Conservation (phyloP, 1,284 basidiomycete genomes). For the Apiotrichum gamsii region DNA sequence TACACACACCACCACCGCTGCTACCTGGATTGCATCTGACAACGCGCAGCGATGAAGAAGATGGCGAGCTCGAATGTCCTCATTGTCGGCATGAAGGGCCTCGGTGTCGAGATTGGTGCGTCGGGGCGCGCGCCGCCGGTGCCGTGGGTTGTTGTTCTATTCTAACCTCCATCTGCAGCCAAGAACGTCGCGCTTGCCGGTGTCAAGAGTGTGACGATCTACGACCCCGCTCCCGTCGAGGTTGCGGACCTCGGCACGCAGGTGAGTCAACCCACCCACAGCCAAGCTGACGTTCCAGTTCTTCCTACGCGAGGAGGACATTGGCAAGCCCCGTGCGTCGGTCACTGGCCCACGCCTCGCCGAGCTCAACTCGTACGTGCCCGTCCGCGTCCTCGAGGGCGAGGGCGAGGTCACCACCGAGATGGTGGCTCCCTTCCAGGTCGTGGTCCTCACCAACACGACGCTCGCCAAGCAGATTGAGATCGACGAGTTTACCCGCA, state of each 20-base stretch:
- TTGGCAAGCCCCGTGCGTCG: constrained; percentile 80
- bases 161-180: too few species aligned
- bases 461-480: constrained; percentile 78
- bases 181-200: constrained; percentile 95
- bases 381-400: constrained; percentile 73
- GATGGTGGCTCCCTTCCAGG: constrained; percentile 79
- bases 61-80: constrained; percentile 97
- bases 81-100: constrained; percentile 84
- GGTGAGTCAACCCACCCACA: constrained; percentile 49
- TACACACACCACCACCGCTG: too few species aligned
- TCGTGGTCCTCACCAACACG: constrained; percentile 79
- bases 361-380: constrained; percentile 95
- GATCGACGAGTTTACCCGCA: constrained; percentile 89
- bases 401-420: constrained; percentile 69
- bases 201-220: constrained; percentile 95
- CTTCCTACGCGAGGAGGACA: constrained; percentile 82
- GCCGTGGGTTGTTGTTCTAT: too few species aligned
- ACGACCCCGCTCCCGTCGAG: constrained; percentile 82
- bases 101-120: constrained; percentile 92
- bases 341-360: constrained; percentile 84
- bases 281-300: constrained; percentile 56
- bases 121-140: too few species aligned
- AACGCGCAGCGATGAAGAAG: constrained; percentile 85
- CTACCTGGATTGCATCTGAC: neutral
- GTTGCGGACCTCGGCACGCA: constrained; percentile 89